Percentiles rank a stretch among this genome's conserved stretches.
Conservation (phyloP, 2,329 filamentous ascomycete species). For the Pseudocercospora fuligena region DNA sequence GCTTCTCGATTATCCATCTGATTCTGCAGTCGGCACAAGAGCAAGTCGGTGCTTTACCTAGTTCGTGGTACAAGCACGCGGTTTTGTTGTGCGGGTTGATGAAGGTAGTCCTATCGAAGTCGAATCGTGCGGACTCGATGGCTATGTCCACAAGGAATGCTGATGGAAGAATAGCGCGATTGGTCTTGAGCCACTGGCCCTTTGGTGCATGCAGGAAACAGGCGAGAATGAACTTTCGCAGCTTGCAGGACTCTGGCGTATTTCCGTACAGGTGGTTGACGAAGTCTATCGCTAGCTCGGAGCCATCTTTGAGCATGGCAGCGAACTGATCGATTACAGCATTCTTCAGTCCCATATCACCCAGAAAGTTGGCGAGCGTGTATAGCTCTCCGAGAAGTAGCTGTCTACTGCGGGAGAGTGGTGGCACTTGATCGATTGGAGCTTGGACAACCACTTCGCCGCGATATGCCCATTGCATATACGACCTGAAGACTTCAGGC, state of each 20-base stretch:
- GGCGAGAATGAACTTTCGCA: not conserved
- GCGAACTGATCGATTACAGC: not conserved
- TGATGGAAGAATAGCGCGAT: not conserved
- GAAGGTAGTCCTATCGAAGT: not conserved
- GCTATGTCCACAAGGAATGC: not conserved
- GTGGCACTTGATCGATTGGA: no score
- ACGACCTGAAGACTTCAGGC: conserved; percentile 14
- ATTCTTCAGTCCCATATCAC: not conserved
- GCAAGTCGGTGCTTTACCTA: not conserved
- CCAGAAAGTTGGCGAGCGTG: not conserved
- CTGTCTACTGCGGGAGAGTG: not conserved
- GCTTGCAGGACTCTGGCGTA: not conserved
- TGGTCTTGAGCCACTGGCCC: not conserved
- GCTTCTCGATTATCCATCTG: no score
- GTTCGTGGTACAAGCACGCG: not conserved
- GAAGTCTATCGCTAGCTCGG: not conserved
- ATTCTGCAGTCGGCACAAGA: not conserved
- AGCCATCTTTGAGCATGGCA: not conserved
- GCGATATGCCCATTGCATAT: conserved; percentile 28
- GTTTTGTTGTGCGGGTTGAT: not conserved
- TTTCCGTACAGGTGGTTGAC: not conserved
- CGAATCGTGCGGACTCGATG: not conserved
- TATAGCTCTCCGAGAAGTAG: not conserved
- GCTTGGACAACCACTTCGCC: not conserved
- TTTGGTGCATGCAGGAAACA: not conserved